Base-by-base conservation (phyloP, 2,329 filamentous ascomycete species). In the Pseudogymnoascus verrucosus region DNA sequence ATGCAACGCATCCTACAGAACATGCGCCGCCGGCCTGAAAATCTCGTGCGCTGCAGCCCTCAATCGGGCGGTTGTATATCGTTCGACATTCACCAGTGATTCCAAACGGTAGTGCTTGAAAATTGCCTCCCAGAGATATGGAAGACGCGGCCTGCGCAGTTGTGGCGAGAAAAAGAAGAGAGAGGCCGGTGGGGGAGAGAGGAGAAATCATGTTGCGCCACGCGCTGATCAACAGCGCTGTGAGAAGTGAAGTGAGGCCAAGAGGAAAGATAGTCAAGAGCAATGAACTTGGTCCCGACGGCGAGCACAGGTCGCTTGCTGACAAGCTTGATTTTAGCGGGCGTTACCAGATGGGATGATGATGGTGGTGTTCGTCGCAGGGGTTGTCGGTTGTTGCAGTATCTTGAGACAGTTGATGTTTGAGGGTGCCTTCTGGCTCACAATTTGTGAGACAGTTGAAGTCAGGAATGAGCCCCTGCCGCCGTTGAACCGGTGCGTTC, bases 61-160 rank as follows among this genome's bases (percentile, higher is more conserved):
- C 26, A 2, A 64, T 64, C 12, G 26, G 26, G 7, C 14, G 8
- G 60, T 63, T 42, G 34, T 64, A 64, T 63, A 61, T n/a, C 26
- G 19, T 42, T 21, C 26, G 36, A 36, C 63, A 64, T 47, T 39
- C 60, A 12, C 36, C 23, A 16, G 36, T 21, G 21, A 63, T 23
- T 5, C 37, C 40, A 8, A 31, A 63, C 2, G 36, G 63, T 39
- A 64, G 16, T 28, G 4, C 8, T 63, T 64, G 63, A 34, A 64
- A 64, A 23, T 62, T 63, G 6, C 11, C 62, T 10, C 37, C 63
- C 8, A 62, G 60, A 37, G 37, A 62, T 34, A 61, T 21, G n/a
- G 57, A 31, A 37, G 62, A 61, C 8, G 54, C n/a, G 19, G 60
- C 34, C 28, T 36, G 40, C 3, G 21, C 21, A 36, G 61, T 23